Evolutionary conservation across 2,329 filamentous ascomycete species (phyloP).

Genomic region (Ophiostoma ulmi): DNA sequence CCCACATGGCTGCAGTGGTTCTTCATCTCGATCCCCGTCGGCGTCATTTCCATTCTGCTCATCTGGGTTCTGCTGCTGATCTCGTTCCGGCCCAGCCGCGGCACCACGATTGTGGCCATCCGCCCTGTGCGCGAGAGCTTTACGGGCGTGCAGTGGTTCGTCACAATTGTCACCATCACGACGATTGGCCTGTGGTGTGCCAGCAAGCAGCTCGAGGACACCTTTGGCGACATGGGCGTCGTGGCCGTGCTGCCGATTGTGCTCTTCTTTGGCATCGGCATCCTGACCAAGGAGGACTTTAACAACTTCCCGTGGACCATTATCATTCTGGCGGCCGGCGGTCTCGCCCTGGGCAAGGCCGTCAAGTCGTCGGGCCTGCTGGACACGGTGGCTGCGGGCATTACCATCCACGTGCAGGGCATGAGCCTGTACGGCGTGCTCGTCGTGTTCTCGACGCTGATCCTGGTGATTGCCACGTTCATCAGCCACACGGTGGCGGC

Average conservation of each 20-base stretch:
- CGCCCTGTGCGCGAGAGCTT: constrained; percentile 84
- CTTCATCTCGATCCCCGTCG: constrained; percentile 89
- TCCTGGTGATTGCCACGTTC: constrained; percentile 90
- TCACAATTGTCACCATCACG: constrained; percentile 70
- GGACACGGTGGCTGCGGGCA: constrained; percentile 75
- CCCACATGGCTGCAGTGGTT: constrained; percentile 97
- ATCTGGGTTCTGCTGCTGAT: constrained; percentile 85
- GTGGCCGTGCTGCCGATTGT: constrained; percentile 94
- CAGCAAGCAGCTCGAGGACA: constrained; percentile 76
- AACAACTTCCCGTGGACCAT: constrained; percentile 99
- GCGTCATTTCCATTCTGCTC: constrained; percentile 76
- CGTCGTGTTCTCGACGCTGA: constrained; percentile 76
- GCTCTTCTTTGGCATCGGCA: constrained; percentile 92
- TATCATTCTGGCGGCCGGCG: constrained; percentile 93
- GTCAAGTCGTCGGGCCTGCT: constrained; percentile 90
- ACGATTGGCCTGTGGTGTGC: constrained; percentile 93
- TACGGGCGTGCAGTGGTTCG: constrained; percentile 86
- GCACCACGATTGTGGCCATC: constrained; percentile 86
- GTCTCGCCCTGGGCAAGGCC: constrained; percentile 84
- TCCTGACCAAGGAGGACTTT: constrained; percentile 97
- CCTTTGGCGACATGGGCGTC: constrained; percentile 97
- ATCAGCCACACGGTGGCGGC: constrained; percentile 97
- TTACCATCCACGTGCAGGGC: constrained; percentile 67
- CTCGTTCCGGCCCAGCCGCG: constrained; percentile 78
- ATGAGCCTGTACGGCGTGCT: constrained; percentile 82